A percentile compares a stretch with the other conserved stretches of the same genome.
phyloP scores from a whole-genome alignment of 2,329 filamentous ascomycete species.

The Arthrobotrys conoides region DNA sequence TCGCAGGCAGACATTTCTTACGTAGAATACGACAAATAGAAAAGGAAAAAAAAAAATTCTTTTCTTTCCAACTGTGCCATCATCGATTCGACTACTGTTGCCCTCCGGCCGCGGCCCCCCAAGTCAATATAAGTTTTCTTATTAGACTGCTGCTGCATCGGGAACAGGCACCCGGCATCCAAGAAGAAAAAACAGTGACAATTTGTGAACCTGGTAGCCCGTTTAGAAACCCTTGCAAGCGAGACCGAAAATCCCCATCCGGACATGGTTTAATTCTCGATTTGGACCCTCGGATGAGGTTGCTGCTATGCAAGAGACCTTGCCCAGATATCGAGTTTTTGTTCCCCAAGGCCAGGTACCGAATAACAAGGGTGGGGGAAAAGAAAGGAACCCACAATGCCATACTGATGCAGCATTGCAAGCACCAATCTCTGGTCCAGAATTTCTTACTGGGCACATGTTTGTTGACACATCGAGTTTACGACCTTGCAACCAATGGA shows the following conservation, averaged over 20 bases:
- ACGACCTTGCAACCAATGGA: constrained; percentile 59
- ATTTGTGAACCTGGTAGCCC: constrained; percentile 59
- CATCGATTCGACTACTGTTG: not conserved
- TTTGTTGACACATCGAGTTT: constrained; percentile 60
- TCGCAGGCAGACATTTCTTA: constrained; percentile 42
- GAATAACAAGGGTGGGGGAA: constrained; percentile 51
- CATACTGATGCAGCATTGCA: constrained; percentile 56
- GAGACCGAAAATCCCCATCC: constrained; percentile 60
- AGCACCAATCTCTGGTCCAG: constrained; percentile 34
- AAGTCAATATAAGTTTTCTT: constrained; percentile 31
- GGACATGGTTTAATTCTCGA: constrained; percentile 59
- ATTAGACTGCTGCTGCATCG: constrained; percentile 58
- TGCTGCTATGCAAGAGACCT: constrained; percentile 54
- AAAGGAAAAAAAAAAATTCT: constrained; percentile 16
- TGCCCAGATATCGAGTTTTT: constrained; percentile 54
- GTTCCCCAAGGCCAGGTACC: constrained; percentile 59
- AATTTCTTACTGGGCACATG: constrained; percentile 38
- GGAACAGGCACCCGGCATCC: constrained; percentile 56
- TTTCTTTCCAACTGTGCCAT: constrained; percentile 10
- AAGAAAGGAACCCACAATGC: constrained; percentile 49
- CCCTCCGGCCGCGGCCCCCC: constrained; percentile 49
- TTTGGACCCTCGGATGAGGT: constrained; percentile 58
- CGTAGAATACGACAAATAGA: constrained; percentile 36
- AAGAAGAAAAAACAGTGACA: constrained; percentile 47
- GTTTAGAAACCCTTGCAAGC: constrained; percentile 59